Conservation (phyloP, 2,329 filamentous ascomycete genomes). For the Botryotinia globosa region DNA sequence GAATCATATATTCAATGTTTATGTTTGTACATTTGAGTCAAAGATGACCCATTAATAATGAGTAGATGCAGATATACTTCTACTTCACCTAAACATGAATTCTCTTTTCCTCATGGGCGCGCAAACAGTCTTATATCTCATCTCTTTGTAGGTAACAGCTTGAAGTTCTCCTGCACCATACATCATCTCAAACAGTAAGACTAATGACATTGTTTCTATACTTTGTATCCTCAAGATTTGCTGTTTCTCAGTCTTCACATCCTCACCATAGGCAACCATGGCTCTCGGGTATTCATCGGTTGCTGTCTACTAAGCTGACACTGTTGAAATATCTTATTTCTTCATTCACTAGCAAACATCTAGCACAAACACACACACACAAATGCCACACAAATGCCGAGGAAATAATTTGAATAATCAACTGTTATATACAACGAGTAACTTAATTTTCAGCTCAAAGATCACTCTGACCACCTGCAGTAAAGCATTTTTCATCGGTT, state of each 20-base stretch:
- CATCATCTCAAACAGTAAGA: not conserved
- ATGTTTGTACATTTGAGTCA: too few relatives aligned
- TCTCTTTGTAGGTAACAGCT: not conserved
- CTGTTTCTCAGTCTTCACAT: not conserved
- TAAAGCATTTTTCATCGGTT: not conserved
- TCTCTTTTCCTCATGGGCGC: not conserved
- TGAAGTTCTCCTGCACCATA: not conserved
- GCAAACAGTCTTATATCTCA: not conserved
- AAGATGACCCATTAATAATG: not conserved
- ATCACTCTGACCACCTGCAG: not conserved
- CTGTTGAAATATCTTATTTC: not conserved
- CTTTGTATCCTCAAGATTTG: not conserved
- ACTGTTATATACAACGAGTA: not conserved
- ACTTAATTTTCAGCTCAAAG: not conserved
- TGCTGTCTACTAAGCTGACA: not conserved
- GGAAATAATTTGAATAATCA: accelerated
- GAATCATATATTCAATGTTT: not conserved
- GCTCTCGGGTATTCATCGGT: not conserved
- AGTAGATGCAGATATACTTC: not conserved
- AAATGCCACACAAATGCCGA: not conserved
- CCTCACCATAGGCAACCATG: not conserved
- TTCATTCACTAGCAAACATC: not conserved
- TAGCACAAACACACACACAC: not conserved
- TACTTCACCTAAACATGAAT: too few relatives aligned
- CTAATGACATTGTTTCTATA: not conserved